Evolutionary conservation across 2,329 filamentous ascomycete genomes (phyloP).

Genomic region (Aspergillus sp.): DNA sequence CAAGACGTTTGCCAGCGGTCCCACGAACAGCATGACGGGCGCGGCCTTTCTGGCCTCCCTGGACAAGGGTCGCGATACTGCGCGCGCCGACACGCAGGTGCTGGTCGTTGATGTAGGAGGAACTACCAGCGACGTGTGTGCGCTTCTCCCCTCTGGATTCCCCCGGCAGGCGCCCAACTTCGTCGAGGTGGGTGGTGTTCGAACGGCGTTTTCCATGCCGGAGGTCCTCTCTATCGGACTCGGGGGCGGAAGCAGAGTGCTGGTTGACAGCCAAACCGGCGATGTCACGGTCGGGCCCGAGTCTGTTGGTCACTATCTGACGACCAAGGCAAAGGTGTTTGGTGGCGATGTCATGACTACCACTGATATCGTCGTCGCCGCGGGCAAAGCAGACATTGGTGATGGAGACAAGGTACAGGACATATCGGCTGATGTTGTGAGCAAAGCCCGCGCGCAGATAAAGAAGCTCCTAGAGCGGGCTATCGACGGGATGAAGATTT

Average conservation of each 20-base stretch:
- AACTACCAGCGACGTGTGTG: slow-evolving; percentile 60
- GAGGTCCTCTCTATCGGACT: slow-evolving; percentile 57
- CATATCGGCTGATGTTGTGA: slow-evolving; percentile 2
- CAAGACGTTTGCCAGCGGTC: slow-evolving; percentile 51
- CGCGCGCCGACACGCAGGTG: background rate
- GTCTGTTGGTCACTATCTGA: slow-evolving; percentile 54
- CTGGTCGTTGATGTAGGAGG: slow-evolving; percentile 60
- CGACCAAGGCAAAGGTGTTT: slow-evolving; percentile 50
- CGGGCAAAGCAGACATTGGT: slow-evolving; percentile 5
- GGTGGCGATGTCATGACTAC: slow-evolving; percentile 54
- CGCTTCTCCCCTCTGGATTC: slow-evolving; percentile 57
- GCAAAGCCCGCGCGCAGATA: slow-evolving; percentile 33
- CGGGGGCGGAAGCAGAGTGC: slow-evolving; percentile 54
- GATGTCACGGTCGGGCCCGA: slow-evolving; percentile 53
- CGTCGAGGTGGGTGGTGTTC: slow-evolving; percentile 57
- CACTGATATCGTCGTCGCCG: slow-evolving; percentile 46
- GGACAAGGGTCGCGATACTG: background rate
- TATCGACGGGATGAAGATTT: slow-evolving; percentile 58
- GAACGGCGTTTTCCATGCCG: slow-evolving; percentile 59
- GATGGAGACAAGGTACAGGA: background rate
- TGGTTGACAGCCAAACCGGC: slow-evolving; percentile 11
- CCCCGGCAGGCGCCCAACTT: slow-evolving; percentile 59
- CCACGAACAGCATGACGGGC: slow-evolving; percentile 54
- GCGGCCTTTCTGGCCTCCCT: slow-evolving; percentile 37
- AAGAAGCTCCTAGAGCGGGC: slow-evolving; percentile 50